phyloP scores from a whole-genome alignment of 208 protist genomes.

The Wallacemonas sp. region DNA sequence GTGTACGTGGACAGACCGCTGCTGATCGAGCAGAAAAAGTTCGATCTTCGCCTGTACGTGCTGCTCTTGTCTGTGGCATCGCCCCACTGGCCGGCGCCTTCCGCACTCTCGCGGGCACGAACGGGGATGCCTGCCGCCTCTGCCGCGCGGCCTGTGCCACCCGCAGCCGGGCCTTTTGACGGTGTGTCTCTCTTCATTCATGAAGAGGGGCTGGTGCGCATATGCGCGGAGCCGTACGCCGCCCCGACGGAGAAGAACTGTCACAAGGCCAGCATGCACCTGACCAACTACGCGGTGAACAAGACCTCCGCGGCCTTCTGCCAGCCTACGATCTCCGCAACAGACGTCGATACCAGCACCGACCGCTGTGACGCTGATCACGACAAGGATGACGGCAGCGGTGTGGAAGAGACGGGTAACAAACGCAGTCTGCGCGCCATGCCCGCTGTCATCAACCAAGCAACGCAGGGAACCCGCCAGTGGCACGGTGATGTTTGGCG shows the following conservation, averaged over 20 bases:
- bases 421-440: slow-evolving; percentile 63
- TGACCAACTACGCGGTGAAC: slow-evolving; percentile 93
- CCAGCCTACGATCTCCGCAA: not conserved
- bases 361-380: not conserved
- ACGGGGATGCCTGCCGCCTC: not conserved
- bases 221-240: slow-evolving; percentile 89
- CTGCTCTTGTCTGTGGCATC: slow-evolving; percentile 57
- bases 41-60: slow-evolving; percentile 94
- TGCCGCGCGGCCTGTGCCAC: not conserved
- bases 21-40: slow-evolving; percentile 92
- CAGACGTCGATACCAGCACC: not conserved
- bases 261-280: slow-evolving; percentile 38
- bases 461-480: not conserved
- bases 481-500: slow-evolving; percentile 31
- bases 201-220: slow-evolving; percentile 87
- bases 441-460: slow-evolving; percentile 23
- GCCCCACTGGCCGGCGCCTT: not conserved
- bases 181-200: slow-evolving; percentile 83
- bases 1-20: slow-evolving; percentile 89
- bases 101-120: not conserved
- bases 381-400: slow-evolving; percentile 6
- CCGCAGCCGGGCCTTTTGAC: slow-evolving; percentile 10
- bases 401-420: slow-evolving; percentile 20
- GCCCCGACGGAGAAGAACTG: slow-evolving; percentile 53
- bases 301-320: slow-evolving; percentile 31